Evolutionary conservation across 2,329 filamentous ascomycete genomes (phyloP).

Genomic region (Ophiostoma perfectum): DNA sequence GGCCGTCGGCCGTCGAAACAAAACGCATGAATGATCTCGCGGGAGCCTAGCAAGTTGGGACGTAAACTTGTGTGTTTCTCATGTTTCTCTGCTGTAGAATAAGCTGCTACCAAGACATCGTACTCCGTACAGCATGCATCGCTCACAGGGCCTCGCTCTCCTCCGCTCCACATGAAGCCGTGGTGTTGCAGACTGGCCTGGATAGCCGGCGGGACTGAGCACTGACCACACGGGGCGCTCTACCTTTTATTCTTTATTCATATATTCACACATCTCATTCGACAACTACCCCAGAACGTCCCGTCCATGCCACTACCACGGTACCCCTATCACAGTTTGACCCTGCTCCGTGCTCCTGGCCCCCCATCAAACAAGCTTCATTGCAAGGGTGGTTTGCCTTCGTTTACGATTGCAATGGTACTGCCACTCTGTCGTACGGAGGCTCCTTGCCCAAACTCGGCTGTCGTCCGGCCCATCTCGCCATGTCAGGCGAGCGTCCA

Average conservation of each 20-base stretch:
- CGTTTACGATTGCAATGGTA: not conserved
- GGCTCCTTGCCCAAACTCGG: not conserved
- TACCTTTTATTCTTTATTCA: not conserved
- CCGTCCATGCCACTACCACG: too few relatives aligned
- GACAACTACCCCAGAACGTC: too few relatives aligned
- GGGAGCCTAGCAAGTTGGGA: not conserved
- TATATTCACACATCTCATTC: not conserved
- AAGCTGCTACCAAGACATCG: too few relatives aligned
- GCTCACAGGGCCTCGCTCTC: too few relatives aligned
- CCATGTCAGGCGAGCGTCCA: not conserved
- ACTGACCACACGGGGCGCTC: not conserved
- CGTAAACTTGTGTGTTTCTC: not conserved
- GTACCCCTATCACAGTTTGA: not conserved
- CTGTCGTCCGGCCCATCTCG: not conserved
- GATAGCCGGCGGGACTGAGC: not conserved
- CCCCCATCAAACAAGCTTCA: conserved; percentile 10
- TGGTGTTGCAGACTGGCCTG: not conserved
- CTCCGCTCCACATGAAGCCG: too few relatives aligned
- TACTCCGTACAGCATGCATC: too few relatives aligned
- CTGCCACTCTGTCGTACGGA: too few relatives aligned
- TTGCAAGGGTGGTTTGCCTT: not conserved
- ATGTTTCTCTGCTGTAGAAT: too few relatives aligned
- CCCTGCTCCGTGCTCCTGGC: not conserved
- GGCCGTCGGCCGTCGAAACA: not conserved
- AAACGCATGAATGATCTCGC: not conserved